Evolutionary conservation across 805 yeast species (phyloP), one percentile per base, ranked within the genome.

Genomic region (Saccharomycopsis guyanensis): DNA sequence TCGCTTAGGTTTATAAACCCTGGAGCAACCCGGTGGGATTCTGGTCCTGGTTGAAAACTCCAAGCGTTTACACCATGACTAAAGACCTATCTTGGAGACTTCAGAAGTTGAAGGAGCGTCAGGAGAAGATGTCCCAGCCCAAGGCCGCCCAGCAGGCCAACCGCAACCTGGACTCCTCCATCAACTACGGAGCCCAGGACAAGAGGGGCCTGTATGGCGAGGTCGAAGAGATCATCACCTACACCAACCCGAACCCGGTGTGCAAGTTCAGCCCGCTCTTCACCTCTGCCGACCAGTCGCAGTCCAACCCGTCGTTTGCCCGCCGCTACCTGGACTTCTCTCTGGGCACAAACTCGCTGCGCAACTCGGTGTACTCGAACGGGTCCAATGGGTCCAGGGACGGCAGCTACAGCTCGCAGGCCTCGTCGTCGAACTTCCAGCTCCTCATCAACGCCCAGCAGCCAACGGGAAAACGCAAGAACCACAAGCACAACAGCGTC

Each of bases 71-170:
- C 10, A 33, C 5, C 27, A 46, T 46, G 49, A 6, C 42, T 38
- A 29, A 19, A 3, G 51, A 48, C 36, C 27, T 44, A 27, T 44
- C 51, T 15, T 48, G 51, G 51, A 45, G 51, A 39, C 32, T 48
- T n/a, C 51, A 44, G 25, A 48, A 48, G 37, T 24, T 46, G 16
- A 48, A 45, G 31, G 45, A 43, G 27, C 40, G 51, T 27, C 51
- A 44, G 19, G 42, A 46, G 24, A 23, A 13, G n/a, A 15, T 42
- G n/a, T 6, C 29, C 29, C 29, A 25, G 29, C 29, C 29, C 10
- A 15, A 12, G 10, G 18, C 37, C 6, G 8, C 6, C 20, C 18
- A 6, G 20, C 10, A 5, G 10, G 37, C 18, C 6, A 33, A 33
- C 37, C 18, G 20, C 20, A 33, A 33, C 20, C 37, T 15, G 20